Evolutionary conservation across 1,139 yeast genomes (phyloP).

Genomic region (Hemisphaericaspora subhashii): DNA sequence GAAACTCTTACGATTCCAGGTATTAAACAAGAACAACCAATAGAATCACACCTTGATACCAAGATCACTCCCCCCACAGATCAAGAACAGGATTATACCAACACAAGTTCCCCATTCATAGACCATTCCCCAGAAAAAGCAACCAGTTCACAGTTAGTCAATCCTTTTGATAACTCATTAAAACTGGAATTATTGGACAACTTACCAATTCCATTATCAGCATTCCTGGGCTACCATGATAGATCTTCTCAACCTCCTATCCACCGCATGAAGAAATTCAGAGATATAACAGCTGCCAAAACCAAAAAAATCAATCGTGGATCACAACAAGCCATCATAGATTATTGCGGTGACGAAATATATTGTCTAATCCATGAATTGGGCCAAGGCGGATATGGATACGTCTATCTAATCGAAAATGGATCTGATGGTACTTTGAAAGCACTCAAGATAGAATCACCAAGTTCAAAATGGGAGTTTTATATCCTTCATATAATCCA

Average conservation of each 20-base stretch:
- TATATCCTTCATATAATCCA: slow-evolving; percentile 65
- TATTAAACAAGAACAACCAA: slow-evolving; percentile 14
- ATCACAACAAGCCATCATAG: slow-evolving; percentile 43
- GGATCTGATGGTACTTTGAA: slow-evolving; percentile 50
- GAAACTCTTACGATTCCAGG: slow-evolving; percentile 39
- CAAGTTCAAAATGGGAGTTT: slow-evolving; percentile 79
- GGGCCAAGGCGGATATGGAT: slow-evolving; percentile 81
- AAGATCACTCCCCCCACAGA: slow-evolving; percentile 35
- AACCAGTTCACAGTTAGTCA: slow-evolving; percentile 10
- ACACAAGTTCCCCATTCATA: slow-evolving; percentile 48
- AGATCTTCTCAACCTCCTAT: slow-evolving; percentile 12
- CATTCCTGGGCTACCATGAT: slow-evolving; percentile 32
- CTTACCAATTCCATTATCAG: slow-evolving; percentile 26
- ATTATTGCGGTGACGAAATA: slow-evolving; percentile 50
- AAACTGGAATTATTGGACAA: slow-evolving; percentile 25
- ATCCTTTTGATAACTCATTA: slow-evolving; percentile 23
- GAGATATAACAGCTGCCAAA: slow-evolving; percentile 32
- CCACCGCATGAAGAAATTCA: slow-evolving; percentile 27
- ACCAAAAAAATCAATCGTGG: slow-evolving; percentile 38
- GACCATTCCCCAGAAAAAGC: slow-evolving; percentile 31
- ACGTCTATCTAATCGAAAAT: slow-evolving; percentile 73
- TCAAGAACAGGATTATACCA: slow-evolving; percentile 21
- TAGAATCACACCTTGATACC: slow-evolving; percentile 7
- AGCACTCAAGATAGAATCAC: slow-evolving; percentile 75
- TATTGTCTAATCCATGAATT: slow-evolving; percentile 60